Conservation (phyloP, 1,284 basidiomycete genomes). For the Pisolithus thermaeus region DNA sequence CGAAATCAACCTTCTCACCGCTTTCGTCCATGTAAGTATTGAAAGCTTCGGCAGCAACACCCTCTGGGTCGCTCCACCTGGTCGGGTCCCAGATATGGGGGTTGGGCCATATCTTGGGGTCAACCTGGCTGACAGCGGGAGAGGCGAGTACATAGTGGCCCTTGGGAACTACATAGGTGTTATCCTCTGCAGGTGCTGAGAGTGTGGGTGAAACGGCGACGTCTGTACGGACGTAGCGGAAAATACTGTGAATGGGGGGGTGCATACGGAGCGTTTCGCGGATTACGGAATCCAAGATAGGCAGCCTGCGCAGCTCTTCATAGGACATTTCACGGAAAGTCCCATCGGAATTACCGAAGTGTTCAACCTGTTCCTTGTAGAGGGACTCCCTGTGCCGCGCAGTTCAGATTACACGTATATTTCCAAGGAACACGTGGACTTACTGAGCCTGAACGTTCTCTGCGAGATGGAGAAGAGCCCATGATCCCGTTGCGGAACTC, state of each 20-base stretch:
- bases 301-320: conserved; percentile 82
- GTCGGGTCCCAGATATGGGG: conserved; percentile 71
- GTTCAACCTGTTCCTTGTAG: conserved; percentile 84
- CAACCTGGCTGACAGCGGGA: conserved; percentile 85
- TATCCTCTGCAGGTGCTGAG: conserved; percentile 67
- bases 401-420: background rate
- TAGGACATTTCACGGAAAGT: conserved; percentile 78
- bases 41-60: conserved; percentile 72
- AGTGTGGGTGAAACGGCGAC: conserved; percentile 81
- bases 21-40: conserved; percentile 67
- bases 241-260: conserved; percentile 89
- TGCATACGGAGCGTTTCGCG: conserved; percentile 91
- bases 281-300: conserved; percentile 84
- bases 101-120: conserved; percentile 83
- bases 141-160: conserved; percentile 90
- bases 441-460: conserved; percentile 71
- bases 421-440: conserved; percentile 27
- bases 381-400: conserved; percentile 53
- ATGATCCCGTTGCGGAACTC: conserved; percentile 88
- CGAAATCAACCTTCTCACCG: conserved; percentile 92
- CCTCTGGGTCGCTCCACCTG: conserved; percentile 80
- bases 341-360: conserved; percentile 80
- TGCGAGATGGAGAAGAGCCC: conserved; percentile 93
- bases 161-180: conserved; percentile 82
- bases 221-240: conserved; percentile 85